phyloP scores from a whole-genome alignment of 805 yeast genomes.

The Candida mattraensis region DNA sequence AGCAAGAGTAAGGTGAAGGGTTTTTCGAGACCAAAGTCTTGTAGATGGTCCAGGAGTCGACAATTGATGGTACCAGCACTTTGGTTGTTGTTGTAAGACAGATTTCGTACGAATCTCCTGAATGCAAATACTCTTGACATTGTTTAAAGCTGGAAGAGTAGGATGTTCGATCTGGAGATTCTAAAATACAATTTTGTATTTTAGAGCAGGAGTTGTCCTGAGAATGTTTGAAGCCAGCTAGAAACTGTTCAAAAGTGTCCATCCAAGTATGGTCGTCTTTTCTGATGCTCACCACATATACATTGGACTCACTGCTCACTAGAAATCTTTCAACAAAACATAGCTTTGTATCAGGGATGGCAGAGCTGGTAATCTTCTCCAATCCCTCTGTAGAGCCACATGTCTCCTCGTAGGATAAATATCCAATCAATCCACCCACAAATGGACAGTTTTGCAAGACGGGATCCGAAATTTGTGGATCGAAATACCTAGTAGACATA shows the following conservation, averaged over 20 bases:
- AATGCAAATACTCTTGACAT: conserved; percentile 66
- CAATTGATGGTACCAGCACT: conserved; percentile 47
- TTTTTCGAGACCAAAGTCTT: conserved; percentile 67
- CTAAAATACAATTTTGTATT: no score
- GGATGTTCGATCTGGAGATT: conserved; percentile 49
- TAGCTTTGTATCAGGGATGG: conserved; percentile 72
- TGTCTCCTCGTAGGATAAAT: conserved; percentile 87
- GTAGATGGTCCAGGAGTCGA: conserved; percentile 77
- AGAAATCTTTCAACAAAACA: conserved; percentile 68
- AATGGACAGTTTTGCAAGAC: conserved; percentile 60
- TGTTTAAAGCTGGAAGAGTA: conserved; percentile 56
- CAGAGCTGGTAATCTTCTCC: conserved; percentile 37
- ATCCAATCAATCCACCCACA: conserved; percentile 88
- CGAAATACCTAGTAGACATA: conserved; percentile 41
- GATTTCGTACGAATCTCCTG: conserved; percentile 92
- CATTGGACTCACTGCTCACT: conserved; percentile 49
- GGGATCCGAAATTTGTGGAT: conserved; percentile 27
- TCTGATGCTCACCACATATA: conserved; percentile 54
- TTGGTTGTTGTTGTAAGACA: conserved; percentile 81
- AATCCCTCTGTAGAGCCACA: conserved; percentile 40
- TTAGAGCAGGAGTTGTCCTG: no score
- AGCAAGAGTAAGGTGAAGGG: conserved; percentile 93
- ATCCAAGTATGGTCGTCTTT: conserved; percentile 42
- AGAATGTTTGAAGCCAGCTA: neutral
- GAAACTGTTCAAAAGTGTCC: conserved; percentile 8